Evolutionary conservation across 495 filamentous ascomycete species (phyloP).

Genomic region (Acidiella bohemica): DNA sequence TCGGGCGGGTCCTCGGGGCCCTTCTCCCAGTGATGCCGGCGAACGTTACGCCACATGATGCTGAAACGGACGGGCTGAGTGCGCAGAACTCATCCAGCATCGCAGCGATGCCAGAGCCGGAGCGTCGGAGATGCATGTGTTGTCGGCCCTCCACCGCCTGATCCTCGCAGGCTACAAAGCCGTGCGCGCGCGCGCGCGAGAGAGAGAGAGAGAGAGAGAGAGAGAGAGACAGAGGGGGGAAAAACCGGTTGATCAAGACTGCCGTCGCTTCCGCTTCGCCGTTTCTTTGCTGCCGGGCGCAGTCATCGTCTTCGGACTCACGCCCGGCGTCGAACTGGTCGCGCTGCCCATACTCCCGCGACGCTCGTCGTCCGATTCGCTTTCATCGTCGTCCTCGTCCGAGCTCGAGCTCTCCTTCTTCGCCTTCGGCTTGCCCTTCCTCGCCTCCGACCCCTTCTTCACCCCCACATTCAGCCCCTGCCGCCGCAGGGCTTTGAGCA

Average conservation of each 20-base stretch:
- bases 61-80: too few relatives aligned
- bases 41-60: too few relatives aligned
- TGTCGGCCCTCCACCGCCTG: not conserved
- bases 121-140: constrained; percentile 1
- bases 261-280: constrained; percentile 8
- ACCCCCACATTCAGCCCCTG: constrained; percentile 68
- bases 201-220: too few relatives aligned
- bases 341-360: constrained; percentile 1
- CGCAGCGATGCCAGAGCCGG: not conserved
- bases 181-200: too few relatives aligned
- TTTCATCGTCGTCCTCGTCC: constrained; percentile 36
- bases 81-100: too few relatives aligned
- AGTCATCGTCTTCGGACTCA: constrained; percentile 5
- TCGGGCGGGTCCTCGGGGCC: too few relatives aligned
- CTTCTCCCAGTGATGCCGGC: too few relatives aligned
- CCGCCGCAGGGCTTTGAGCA: constrained; percentile 56
- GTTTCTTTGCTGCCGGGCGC: constrained; percentile 2
- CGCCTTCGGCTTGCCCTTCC: constrained; percentile 31
- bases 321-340: not conserved
- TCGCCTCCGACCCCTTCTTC: constrained; percentile 67
- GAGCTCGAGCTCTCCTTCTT: constrained; percentile 22
- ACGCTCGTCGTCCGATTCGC: constrained; percentile 22
- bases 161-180: too few relatives aligned
- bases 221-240: not conserved
- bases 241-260: not conserved